Percentiles rank a stretch among this genome's conserved stretches.
Conservation (phyloP, 2,329 filamentous ascomycete species). For the Colletotrichum sp. region DNA sequence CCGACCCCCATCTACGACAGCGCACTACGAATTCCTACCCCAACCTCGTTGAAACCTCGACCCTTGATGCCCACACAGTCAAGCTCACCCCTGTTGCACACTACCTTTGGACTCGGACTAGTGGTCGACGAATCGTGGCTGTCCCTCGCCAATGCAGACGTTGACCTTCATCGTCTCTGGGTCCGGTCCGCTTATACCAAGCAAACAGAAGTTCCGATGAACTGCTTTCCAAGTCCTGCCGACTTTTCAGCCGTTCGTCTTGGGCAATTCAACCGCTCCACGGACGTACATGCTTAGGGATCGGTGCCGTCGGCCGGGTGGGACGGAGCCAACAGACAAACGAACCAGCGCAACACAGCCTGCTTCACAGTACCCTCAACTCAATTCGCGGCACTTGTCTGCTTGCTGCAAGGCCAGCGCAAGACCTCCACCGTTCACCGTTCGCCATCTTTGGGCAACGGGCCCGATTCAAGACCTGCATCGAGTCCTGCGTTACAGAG, state of each 20-base stretch:
- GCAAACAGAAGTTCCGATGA: neutral
- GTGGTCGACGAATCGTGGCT: neutral
- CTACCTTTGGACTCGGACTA: neutral
- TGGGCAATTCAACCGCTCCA: neutral
- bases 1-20: neutral
- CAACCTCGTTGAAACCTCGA: neutral
- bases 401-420: constrained; percentile 11
- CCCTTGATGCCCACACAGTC: neutral
- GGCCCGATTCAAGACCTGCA: constrained; percentile 18
- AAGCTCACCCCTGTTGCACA: neutral
- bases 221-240: neutral
- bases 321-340: neutral
- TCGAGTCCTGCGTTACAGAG: constrained; percentile 2
- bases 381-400: neutral
- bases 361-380: neutral
- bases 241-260: neutral
- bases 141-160: neutral
- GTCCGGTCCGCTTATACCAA: neutral
- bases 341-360: neutral
- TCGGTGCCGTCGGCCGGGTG: neutral
- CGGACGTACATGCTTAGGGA: neutral
- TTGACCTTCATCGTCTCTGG: neutral
- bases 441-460: constrained; percentile 3
- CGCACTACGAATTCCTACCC: neutral
- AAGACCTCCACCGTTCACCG: constrained; percentile 1